Conservation (phyloP, 2,329 filamentous ascomycete species). For the Fusarium tuaranense region DNA sequence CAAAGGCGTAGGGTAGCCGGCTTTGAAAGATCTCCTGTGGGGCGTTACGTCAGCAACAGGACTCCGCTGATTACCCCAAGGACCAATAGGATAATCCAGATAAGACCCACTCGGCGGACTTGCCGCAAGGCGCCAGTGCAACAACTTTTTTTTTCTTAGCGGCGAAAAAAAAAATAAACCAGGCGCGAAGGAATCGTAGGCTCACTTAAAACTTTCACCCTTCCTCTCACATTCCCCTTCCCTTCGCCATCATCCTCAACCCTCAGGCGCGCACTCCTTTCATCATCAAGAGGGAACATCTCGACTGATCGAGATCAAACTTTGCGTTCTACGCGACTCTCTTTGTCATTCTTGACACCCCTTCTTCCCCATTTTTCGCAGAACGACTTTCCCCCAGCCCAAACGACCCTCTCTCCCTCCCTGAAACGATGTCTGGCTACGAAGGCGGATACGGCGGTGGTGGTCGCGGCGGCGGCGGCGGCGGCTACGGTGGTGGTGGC, state of each 20-base stretch:
- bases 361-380: slow-evolving; percentile 19
- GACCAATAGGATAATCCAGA: not conserved
- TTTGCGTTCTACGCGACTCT: slow-evolving; percentile 36
- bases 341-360: slow-evolving; percentile 25
- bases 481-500: slow-evolving; percentile 49
- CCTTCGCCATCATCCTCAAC: slow-evolving; percentile 42
- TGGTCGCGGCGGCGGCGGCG: slow-evolving; percentile 45
- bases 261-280: slow-evolving; percentile 46
- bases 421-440: slow-evolving; percentile 58
- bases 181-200: slow-evolving; percentile 37
- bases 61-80: not conserved
- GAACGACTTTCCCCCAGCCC: slow-evolving; percentile 8
- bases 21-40: not conserved
- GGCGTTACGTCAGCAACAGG: slow-evolving; percentile 6
- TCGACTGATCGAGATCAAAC: slow-evolving; percentile 35
- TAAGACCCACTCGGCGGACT: slow-evolving; percentile 27
- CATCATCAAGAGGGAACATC: slow-evolving; percentile 39
- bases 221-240: slow-evolving; percentile 40
- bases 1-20: not conserved
- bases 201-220: slow-evolving; percentile 44
- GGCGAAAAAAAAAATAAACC: slow-evolving; percentile 45
- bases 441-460: slow-evolving; percentile 47
- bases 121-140: slow-evolving; percentile 38
- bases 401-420: not conserved
- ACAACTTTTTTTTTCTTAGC: slow-evolving; percentile 42